These are phyloP conservation scores for Arthromyces matolae DNA, from an alignment of 768 basidiomycete species.

Conservation along the genomic window DNA sequence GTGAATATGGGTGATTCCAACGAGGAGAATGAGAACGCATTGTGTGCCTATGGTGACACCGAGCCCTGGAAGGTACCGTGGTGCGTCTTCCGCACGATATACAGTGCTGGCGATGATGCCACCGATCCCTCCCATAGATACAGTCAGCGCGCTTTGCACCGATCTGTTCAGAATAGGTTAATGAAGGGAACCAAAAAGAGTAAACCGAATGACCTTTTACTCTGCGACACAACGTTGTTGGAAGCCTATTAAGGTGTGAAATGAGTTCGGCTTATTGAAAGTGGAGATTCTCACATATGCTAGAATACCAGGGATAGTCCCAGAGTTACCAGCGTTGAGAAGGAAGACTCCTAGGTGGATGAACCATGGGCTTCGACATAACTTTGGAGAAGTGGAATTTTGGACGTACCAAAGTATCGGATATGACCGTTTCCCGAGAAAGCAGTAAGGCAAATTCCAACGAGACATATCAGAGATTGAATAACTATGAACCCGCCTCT, in stretches of 20 bases:
- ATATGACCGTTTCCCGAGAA: conserved; percentile 7
- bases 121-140: conserved; percentile 39
- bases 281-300: conserved; percentile 32
- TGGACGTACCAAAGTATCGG: conserved; percentile 25
- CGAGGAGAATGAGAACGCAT: conserved; percentile 30
- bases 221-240: conserved; percentile 48
- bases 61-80: conserved; percentile 43
- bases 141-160: conserved; percentile 36
- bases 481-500: conserved; percentile 40
- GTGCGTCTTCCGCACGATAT: conserved; percentile 39
- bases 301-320: conserved; percentile 40
- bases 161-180: conserved; percentile 18
- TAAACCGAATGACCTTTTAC: conserved; percentile 34
- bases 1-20: conserved; percentile 31
- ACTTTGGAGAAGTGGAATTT: conserved; percentile 23
- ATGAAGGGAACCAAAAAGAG: conserved; percentile 1
- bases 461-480: conserved; percentile 34
- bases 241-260: conserved; percentile 25
- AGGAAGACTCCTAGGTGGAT: conserved; percentile 36
- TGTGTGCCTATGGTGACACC: conserved; percentile 39
- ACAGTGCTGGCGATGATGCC: conserved; percentile 42
- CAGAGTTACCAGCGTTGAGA: conserved; percentile 40
- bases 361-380: conserved; percentile 1
- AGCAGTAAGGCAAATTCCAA: conserved; percentile 23
- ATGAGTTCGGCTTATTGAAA: neutral